Evolutionary conservation across 805 yeast genomes (phyloP).

Genomic region (Metschnikowia santaceciliae): DNA sequence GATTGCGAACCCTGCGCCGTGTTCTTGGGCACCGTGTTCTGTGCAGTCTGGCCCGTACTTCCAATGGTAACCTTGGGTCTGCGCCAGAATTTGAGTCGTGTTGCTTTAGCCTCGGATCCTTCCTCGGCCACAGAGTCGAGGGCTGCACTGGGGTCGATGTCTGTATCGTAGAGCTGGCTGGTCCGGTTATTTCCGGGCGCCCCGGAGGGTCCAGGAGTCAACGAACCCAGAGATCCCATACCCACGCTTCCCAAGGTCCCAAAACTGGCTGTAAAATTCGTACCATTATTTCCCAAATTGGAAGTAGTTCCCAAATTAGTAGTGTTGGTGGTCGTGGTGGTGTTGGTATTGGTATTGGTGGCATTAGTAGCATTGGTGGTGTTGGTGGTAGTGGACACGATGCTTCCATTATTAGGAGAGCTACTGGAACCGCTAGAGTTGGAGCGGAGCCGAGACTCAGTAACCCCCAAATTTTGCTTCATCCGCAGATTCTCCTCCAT

Average conservation of each 20-base stretch:
- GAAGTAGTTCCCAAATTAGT: no score
- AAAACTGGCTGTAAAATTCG: no score
- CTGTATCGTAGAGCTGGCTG: slow-evolving; percentile 10
- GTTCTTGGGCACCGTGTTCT: neutral
- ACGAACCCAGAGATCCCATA: no score
- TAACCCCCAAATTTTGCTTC: neutral
- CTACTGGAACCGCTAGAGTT: neutral
- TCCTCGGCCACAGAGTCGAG: slow-evolving; percentile 16
- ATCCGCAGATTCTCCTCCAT: slow-evolving; percentile 14
- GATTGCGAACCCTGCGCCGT: neutral
- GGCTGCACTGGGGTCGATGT: slow-evolving; percentile 7
- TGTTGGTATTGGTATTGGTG: no score
- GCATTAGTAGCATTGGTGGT: no score
- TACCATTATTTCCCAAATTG: no score
- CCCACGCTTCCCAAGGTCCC: no score
- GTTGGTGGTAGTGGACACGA: neutral
- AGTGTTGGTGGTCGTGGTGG: no score
- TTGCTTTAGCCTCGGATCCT: slow-evolving; percentile 33
- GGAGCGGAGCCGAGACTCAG: neutral
- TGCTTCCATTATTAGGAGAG: neutral
- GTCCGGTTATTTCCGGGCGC: neutral
- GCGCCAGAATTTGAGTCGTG: slow-evolving; percentile 43
- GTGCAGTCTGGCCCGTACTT: neutral
- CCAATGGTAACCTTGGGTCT: slow-evolving; percentile 33
- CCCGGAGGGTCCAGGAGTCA: no score